Base-by-base conservation (phyloP, 1,139 yeast genomes). In the Saccharomyces hybrid region DNA sequence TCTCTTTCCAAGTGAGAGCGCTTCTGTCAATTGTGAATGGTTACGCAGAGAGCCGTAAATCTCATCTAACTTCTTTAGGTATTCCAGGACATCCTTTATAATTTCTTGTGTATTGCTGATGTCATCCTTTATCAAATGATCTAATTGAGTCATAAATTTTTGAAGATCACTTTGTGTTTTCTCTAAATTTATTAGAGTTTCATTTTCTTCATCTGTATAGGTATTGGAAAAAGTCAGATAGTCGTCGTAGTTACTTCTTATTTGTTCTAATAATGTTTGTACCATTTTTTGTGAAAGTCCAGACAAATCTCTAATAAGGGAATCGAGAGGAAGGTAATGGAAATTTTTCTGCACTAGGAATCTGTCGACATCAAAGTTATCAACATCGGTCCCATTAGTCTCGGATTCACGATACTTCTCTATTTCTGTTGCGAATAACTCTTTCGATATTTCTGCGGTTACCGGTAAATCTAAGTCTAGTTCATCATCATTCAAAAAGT, bases 321-420 rank as follows among this genome's bases (percentile, higher is more conserved):
- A 56, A 47, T 68, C 70, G 28, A 68, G 50, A 4, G 68, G 64
- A 11, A 63, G 56, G 49, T 63, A 68, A 14, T 67, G 68, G 53
- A 67, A 62, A 49, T 67, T 68, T 51, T 68, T 65, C 32, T 59
- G 57, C 48, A 68, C 58, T 25, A 68, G 56, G 48, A 68, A 66
- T 3, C 56, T 54, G 52, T 66, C 68, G 8, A 64, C 65, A 54
- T 65, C 62, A 44, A 67, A 66, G 2, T 54, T 47, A 31, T 41
- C 47, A 11, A 50, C 32, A 25, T 38, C 48, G 27, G 38, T 41
- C 20, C 51, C 59, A n/a, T 56, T 54, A 26, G 51, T 27, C 11
- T 49, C 51, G 3, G 52, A 48, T 3, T 55, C 59, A 13, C 34
- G 28, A 14, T 52, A 49, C 16, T 55, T 46, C 3, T 59, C 64